A percentile compares a stretch with the other conserved stretches of the same genome.
phyloP scores from a whole-genome alignment of 1,284 basidiomycete species.

The Butyriboletus appendiculatus region DNA sequence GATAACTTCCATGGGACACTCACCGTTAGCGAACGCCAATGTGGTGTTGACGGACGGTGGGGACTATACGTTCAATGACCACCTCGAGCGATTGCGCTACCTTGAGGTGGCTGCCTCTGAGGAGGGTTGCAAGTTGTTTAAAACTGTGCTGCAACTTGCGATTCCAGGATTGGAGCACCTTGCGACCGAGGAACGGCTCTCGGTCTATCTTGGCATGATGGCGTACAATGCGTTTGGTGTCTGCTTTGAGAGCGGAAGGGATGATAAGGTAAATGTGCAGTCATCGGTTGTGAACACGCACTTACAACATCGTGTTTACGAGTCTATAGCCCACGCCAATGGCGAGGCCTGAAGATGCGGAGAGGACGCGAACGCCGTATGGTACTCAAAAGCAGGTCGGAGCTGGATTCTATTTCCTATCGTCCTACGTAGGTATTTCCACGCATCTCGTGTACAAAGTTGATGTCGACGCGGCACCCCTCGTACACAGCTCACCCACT shows the following conservation, averaged over 20 bases:
- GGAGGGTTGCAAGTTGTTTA: constrained; percentile 55
- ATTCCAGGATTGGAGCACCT: constrained; percentile 73
- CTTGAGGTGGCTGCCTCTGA: constrained; percentile 52
- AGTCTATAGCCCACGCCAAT: constrained; percentile 49
- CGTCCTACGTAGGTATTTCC: constrained; percentile 59
- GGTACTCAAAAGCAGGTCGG: constrained; percentile 76
- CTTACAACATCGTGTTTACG: constrained; percentile 1
- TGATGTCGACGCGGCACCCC: not conserved
- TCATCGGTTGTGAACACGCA: not conserved
- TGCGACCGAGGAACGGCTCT: constrained; percentile 62
- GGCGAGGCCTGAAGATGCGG: constrained; percentile 62
- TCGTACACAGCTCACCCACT: constrained; percentile 55
- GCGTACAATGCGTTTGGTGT: constrained; percentile 76
- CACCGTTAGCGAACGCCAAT: constrained; percentile 33
- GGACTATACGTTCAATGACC: constrained; percentile 68
- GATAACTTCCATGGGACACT: constrained; percentile 31
- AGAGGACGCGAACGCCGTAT: constrained; percentile 70
- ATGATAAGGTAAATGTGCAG: constrained; percentile 56
- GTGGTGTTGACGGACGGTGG: constrained; percentile 50
- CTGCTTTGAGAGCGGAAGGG: constrained; percentile 60
- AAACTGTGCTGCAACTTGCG: constrained; percentile 56
- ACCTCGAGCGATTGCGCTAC: constrained; percentile 71
- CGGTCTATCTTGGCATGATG: constrained; percentile 67
- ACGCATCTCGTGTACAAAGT: not conserved
- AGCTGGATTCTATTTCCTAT: constrained; percentile 70